Evolutionary conservation across 2,329 filamentous ascomycete species (phyloP).

Genomic region (Stagonosporopsis cucurbitacearum): DNA sequence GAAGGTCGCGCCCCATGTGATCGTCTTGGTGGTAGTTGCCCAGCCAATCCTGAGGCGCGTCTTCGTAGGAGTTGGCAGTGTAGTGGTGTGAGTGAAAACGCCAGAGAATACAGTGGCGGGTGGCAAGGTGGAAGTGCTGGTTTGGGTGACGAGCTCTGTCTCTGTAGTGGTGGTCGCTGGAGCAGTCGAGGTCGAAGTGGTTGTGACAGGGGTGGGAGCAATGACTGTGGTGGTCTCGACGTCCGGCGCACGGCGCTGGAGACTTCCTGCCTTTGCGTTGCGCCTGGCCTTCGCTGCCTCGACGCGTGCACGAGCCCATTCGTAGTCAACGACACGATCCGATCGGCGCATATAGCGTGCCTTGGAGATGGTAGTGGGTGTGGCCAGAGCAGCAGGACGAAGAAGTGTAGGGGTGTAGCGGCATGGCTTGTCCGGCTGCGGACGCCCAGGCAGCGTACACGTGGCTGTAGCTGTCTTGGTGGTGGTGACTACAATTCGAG

Average conservation of each 20-base stretch:
- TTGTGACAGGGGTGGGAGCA: constrained; percentile 35
- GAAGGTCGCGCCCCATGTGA: constrained; percentile 45
- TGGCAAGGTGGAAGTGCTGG: constrained; percentile 40
- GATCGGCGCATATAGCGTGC: constrained; percentile 33
- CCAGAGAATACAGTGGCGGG: constrained; percentile 48
- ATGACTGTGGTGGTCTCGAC: constrained; percentile 45
- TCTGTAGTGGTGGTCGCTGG: constrained; percentile 41
- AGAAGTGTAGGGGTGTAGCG: constrained; percentile 46
- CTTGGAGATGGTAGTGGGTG: constrained; percentile 33
- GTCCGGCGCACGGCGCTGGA: constrained; percentile 47
- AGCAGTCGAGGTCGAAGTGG: constrained; percentile 38
- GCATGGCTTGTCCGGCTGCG: constrained; percentile 44
- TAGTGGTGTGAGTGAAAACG: constrained; percentile 41
- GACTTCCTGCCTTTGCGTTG: constrained; percentile 27
- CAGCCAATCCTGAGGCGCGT: constrained; percentile 37
- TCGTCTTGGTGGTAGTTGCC: constrained; percentile 40
- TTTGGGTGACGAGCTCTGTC: constrained; percentile 30
- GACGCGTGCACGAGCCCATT: constrained; percentile 45
- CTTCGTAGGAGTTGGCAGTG: constrained; percentile 45
- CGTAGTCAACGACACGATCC: constrained; percentile 40
- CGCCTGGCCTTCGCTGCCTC: constrained; percentile 45
- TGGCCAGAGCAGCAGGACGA: constrained; percentile 39
- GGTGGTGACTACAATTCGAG: constrained; percentile 33
- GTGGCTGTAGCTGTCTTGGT: constrained; percentile 48
- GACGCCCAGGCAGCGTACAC: constrained; percentile 45